phyloP scores from a whole-genome alignment of 768 basidiomycete genomes.

The Guyanaporus albipodus region DNA sequence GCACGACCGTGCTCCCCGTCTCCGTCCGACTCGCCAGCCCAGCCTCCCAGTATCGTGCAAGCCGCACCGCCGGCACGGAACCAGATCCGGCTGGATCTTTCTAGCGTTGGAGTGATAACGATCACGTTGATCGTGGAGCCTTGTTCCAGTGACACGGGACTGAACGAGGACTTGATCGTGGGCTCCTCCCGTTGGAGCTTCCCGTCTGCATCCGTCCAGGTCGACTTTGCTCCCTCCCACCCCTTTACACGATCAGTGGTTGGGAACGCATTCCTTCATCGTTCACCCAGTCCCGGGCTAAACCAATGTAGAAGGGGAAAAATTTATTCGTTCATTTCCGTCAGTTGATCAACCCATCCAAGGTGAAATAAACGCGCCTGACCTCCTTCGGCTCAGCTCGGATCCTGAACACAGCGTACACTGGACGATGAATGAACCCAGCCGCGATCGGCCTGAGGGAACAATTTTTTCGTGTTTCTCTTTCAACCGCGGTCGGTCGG shows the following conservation, averaged over 20 bases:
- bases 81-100: conserved; percentile 23
- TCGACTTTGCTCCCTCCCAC: not conserved
- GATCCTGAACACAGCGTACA: conserved; percentile 1
- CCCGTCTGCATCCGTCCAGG: not conserved
- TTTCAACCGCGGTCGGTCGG: not conserved
- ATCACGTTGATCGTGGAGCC: conserved; percentile 17
- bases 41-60: conserved; percentile 46
- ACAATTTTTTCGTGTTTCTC: conserved; percentile 11
- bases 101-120: conserved; percentile 12
- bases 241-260: conserved; percentile 18
- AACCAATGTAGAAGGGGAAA: conserved; percentile 19
- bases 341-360: conserved; percentile 14
- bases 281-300: conserved; percentile 14
- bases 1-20: conserved; percentile 53
- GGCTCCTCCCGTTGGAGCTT: not conserved
- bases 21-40: conserved; percentile 62
- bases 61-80: conserved; percentile 17
- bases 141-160: conserved; percentile 3
- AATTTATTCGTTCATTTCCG: conserved; percentile 31
- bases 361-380: conserved; percentile 22
- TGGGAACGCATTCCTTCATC: conserved; percentile 1
- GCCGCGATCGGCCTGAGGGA: conserved; percentile 7
- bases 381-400: conserved; percentile 10
- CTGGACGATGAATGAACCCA: conserved; percentile 19
- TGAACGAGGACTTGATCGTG: conserved; percentile 8